These are phyloP conservation scores for Cryptococcus depauperatus DNA, from an alignment of 1,284 basidiomycete species.

Conservation along the genomic window DNA sequence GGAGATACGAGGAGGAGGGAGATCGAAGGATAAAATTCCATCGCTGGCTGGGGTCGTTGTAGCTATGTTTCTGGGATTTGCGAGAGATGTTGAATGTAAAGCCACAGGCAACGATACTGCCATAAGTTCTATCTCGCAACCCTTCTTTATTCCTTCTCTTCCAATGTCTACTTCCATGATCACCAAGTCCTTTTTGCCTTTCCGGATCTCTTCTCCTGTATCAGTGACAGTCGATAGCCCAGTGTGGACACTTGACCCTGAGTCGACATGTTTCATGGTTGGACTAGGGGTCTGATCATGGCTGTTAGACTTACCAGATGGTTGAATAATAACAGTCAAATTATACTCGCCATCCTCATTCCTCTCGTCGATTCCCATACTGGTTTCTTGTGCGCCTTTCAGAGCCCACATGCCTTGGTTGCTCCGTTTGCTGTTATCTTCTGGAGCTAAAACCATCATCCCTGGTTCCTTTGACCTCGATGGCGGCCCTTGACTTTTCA, in stretches of 20 bases:
- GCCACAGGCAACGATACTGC: slow-evolving; percentile 35
- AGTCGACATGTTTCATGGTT: slow-evolving; percentile 26
- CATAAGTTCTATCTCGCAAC: slow-evolving; percentile 31
- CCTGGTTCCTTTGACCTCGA: slow-evolving; percentile 62
- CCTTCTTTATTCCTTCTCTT: slow-evolving; percentile 22
- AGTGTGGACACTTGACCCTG: slow-evolving; percentile 20
- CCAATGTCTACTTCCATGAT: slow-evolving; percentile 36
- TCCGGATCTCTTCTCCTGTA: slow-evolving; percentile 34
- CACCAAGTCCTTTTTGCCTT: slow-evolving; percentile 30
- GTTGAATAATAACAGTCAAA: slow-evolving; percentile 32
- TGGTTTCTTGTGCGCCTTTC: slow-evolving; percentile 25
- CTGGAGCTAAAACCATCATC: slow-evolving; percentile 29
- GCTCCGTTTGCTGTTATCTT: slow-evolving; percentile 16
- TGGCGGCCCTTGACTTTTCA: slow-evolving; percentile 54
- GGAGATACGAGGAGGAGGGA: slow-evolving; percentile 21
- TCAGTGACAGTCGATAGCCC: slow-evolving; percentile 31
- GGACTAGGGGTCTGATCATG: slow-evolving; percentile 20
- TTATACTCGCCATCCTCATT: slow-evolving; percentile 27
- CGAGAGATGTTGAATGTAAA: slow-evolving; percentile 7
- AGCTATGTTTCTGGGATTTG: background rate
- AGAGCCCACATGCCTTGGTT: slow-evolving; percentile 22
- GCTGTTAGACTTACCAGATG: slow-evolving; percentile 2
- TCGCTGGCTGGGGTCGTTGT: background rate
- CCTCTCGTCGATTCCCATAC: slow-evolving; percentile 28
- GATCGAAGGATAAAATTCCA: slow-evolving; percentile 20